Percentiles rank a stretch among this genome's conserved stretches.
phyloP scores from a whole-genome alignment of 2,329 filamentous ascomycete genomes.

The Paramyrothecium sp. region DNA sequence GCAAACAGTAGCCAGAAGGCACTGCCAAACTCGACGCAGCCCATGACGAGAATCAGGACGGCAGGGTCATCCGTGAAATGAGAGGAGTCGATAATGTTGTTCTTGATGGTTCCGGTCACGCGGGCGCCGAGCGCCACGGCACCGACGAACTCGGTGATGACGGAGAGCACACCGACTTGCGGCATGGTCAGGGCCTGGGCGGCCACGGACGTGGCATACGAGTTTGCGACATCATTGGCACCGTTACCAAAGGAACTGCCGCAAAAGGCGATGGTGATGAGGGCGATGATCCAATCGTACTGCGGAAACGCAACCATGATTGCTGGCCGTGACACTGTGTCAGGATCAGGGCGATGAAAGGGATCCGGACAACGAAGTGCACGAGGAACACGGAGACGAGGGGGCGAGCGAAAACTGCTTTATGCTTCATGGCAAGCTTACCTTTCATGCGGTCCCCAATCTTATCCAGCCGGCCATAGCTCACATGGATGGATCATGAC shows the following conservation, averaged over 20 bases:
- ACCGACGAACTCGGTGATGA: constrained; percentile 49
- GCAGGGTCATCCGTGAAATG: constrained; percentile 25
- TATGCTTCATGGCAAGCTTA: no score
- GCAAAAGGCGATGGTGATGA: neutral
- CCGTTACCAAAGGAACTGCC: constrained; percentile 6
- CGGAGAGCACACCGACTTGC: constrained; percentile 47
- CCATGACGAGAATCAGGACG: constrained; percentile 27
- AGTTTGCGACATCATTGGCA: constrained; percentile 58
- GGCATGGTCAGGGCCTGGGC: constrained; percentile 50
- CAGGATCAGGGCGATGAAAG: no score
- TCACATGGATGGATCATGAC: no score
- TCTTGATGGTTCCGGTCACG: constrained; percentile 41
- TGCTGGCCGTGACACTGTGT: no score
- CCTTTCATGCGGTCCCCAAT: no score
- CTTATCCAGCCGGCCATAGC: no score
- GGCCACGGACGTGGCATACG: constrained; percentile 51
- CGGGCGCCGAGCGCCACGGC: constrained; percentile 49
- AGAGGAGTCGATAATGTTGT: constrained; percentile 36
- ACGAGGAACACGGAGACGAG: no score
- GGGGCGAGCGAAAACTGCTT: no score
- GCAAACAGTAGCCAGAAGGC: constrained; percentile 40
- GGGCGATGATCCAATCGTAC: neutral
- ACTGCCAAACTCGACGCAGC: constrained; percentile 33
- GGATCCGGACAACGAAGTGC: no score
- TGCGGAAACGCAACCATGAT: neutral